phyloP scores from a whole-genome alignment of 2,329 filamentous ascomycete species.

The Coniochaeta ligniaria region DNA sequence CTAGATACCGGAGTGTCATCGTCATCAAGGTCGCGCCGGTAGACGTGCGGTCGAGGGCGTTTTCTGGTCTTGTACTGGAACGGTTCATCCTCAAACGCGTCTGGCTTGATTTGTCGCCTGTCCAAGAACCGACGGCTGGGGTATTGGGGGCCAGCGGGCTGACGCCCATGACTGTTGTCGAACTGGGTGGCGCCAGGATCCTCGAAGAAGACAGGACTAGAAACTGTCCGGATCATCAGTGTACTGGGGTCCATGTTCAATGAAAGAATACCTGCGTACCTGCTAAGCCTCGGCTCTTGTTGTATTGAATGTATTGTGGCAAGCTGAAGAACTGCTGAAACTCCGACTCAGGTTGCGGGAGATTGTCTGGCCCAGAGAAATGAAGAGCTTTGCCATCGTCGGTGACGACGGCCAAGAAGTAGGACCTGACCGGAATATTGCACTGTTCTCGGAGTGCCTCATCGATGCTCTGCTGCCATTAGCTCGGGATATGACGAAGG shows the following conservation, averaged over 20 bases:
- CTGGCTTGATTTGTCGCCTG: slow-evolving; percentile 14
- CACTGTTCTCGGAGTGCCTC: slow-evolving; percentile 44
- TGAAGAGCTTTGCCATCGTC: slow-evolving; percentile 39
- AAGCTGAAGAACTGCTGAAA: slow-evolving; percentile 39
- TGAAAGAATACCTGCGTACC: slow-evolving; percentile 21
- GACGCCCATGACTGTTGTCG: slow-evolving; percentile 2
- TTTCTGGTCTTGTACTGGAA: slow-evolving; percentile 26
- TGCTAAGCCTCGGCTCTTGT: slow-evolving; percentile 23
- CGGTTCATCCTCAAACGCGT: slow-evolving; percentile 19
- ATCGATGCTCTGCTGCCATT: slow-evolving; percentile 30
- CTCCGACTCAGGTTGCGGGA: slow-evolving; percentile 27
- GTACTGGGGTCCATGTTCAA: slow-evolving; percentile 5
- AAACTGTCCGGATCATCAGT: slow-evolving; percentile 3
- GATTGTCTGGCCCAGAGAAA: slow-evolving; percentile 32
- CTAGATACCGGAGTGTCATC: slow-evolving; percentile 32
- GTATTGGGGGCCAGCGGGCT: slow-evolving; percentile 8
- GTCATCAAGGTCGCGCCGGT: slow-evolving; percentile 31
- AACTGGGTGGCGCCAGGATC: not conserved
- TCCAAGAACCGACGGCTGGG: slow-evolving; percentile 17
- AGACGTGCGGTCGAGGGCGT: slow-evolving; percentile 19
- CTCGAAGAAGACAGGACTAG: slow-evolving; percentile 14
- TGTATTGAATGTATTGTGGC: slow-evolving; percentile 28
- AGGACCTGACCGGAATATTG: slow-evolving; percentile 41
- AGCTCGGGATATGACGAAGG: no score
- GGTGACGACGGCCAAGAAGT: slow-evolving; percentile 43